A percentile compares a stretch with the other conserved stretches of the same genome.
phyloP scores from a whole-genome alignment of 176 grass and related monocot genomes.

The Avena atlantica region DNA sequence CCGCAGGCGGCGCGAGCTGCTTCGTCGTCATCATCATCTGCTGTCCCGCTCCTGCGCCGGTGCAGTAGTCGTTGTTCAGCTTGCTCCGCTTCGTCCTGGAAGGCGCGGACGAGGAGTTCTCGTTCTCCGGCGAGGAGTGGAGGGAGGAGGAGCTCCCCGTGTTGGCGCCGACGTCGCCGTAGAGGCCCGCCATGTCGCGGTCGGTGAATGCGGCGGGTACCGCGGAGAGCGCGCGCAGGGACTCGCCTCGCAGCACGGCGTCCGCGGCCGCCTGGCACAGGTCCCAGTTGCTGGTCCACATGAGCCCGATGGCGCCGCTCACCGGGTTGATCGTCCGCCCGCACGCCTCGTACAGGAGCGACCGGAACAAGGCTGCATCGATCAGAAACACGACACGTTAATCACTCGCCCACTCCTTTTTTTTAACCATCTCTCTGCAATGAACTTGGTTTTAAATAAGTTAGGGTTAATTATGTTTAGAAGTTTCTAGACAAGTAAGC shows the following conservation, averaged over 20 bases:
- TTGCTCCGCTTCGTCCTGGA: slow-evolving; percentile 36
- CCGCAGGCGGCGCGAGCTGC: background rate
- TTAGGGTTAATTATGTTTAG: background rate
- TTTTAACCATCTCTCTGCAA: no score
- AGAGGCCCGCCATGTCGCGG: slow-evolving; percentile 54
- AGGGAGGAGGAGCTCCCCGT: slow-evolving; percentile 11
- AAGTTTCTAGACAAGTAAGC: background rate
- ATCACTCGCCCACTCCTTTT: background rate
- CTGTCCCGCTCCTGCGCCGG: background rate
- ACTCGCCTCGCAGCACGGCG: slow-evolving; percentile 65
- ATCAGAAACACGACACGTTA: background rate
- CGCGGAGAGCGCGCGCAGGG: slow-evolving; percentile 52
- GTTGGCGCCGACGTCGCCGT: slow-evolving; percentile 45
- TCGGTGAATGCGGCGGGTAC: slow-evolving; percentile 50
- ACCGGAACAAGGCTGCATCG: slow-evolving; percentile 66
- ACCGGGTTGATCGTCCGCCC: slow-evolving; percentile 83
- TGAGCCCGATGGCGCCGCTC: slow-evolving; percentile 73
- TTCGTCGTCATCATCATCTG: background rate
- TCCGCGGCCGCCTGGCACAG: slow-evolving; percentile 80
- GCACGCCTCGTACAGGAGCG: slow-evolving; percentile 80
- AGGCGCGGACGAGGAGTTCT: slow-evolving; percentile 46
- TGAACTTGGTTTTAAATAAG: no score
- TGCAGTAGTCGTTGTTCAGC: background rate
- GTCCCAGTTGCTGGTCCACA: slow-evolving; percentile 86
- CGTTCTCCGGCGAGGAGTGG: slow-evolving; percentile 41